Evolutionary conservation across 2,329 filamentous ascomycete species (phyloP).

Genomic region (Beauveria sp.): DNA sequence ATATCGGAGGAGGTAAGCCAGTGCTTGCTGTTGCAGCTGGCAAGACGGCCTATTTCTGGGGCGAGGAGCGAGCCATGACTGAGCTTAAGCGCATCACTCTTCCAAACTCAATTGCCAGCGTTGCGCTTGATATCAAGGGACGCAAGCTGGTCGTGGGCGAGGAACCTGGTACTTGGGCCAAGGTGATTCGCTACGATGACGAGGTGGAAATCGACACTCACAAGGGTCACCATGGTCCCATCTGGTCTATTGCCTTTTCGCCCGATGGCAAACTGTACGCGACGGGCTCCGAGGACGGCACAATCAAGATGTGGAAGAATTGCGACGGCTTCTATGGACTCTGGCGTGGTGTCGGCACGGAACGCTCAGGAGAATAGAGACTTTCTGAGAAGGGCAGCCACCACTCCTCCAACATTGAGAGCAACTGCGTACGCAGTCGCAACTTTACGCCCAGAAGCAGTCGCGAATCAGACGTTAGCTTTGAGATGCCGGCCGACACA

Average conservation of each 20-base stretch:
- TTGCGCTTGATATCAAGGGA: conserved; percentile 74
- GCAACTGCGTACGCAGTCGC: background rate
- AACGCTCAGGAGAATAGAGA: conserved; percentile 30
- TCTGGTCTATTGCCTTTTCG: conserved; percentile 93
- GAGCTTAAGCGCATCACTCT: conserved; percentile 74
- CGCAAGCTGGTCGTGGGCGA: conserved; percentile 85
- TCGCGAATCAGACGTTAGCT: conserved; percentile 10
- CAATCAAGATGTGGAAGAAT: conserved; percentile 85
- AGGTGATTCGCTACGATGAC: conserved; percentile 82
- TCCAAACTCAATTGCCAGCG: conserved; percentile 81
- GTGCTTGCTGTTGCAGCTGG: conserved; percentile 89
- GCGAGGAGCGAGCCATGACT: conserved; percentile 61
- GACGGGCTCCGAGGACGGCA: conserved; percentile 93
- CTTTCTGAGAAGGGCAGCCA: conserved; percentile 13
- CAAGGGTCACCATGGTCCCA: conserved; percentile 94
- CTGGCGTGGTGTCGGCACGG: conserved; percentile 47
- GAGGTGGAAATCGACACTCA: conserved; percentile 81
- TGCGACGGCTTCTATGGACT: conserved; percentile 58
- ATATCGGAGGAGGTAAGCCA: conserved; percentile 59
- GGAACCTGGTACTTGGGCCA: conserved; percentile 91
- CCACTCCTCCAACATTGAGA: background rate
- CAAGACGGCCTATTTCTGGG: conserved; percentile 89
- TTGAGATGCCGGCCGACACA: conserved; percentile 2
- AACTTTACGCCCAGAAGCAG: conserved; percentile 10
- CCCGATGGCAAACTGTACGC: conserved; percentile 95